A percentile compares a stretch with the other conserved stretches of the same genome.
phyloP scores from a whole-genome alignment of 2,329 filamentous ascomycete species.

The Fusarium lyarnte region DNA sequence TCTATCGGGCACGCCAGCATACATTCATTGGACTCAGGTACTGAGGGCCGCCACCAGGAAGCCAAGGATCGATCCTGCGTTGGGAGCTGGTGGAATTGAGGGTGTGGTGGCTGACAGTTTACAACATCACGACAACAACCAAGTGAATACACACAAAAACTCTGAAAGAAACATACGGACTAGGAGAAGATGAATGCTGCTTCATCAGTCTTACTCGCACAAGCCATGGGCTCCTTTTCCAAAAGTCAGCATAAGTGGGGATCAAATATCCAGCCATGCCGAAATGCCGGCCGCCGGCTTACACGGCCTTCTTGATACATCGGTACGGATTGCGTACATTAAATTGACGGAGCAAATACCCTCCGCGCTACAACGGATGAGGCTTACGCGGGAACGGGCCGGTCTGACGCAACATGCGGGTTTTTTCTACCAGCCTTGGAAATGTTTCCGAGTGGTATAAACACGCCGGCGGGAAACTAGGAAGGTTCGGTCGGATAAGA shows the following conservation, averaged over 20 bases:
- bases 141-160: not conserved
- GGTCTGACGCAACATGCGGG: slow-evolving; percentile 11
- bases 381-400: slow-evolving; percentile 23
- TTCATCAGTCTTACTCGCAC: not conserved
- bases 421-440: not conserved
- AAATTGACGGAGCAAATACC: not conserved
- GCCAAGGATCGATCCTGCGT: not conserved
- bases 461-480: not conserved
- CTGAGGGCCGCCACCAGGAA: not conserved
- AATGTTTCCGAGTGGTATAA: slow-evolving; percentile 8
- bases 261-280: not conserved
- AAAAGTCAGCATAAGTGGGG: not conserved
- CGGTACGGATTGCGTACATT: not conserved
- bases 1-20: not conserved
- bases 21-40: not conserved
- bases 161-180: not conserved
- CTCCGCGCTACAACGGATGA: slow-evolving; percentile 1
- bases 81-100: not conserved
- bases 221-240: not conserved
- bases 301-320: not conserved
- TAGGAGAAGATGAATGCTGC: not conserved
- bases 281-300: not conserved
- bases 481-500: not conserved
- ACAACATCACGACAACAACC: not conserved
- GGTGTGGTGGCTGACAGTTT: not conserved